Evolutionary conservation across 148 eudicot species (phyloP), one percentile per base, ranked within the genome.

Genomic region (Cornus suecica): DNA sequence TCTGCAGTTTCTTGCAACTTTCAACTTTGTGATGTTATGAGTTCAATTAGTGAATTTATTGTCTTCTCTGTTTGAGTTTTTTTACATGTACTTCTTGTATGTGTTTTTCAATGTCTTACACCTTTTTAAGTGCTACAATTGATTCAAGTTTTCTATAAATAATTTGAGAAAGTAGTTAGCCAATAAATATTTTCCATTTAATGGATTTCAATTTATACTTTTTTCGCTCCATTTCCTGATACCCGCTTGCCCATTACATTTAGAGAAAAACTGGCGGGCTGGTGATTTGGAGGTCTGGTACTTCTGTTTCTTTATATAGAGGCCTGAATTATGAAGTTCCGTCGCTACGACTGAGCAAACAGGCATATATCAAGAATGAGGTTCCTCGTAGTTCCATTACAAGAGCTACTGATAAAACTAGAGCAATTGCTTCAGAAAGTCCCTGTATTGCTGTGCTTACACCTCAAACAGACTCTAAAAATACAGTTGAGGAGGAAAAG

Each of bases 261-360:
- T 84, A 95, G 99, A 92, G 94, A 79, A 95, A 88, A 90, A 95
- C 99, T 22, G 94, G 93, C 37, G 99, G 99, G 65, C 72, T 95
- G 81, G 97, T 95, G 60, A 91, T 95, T 77, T 95, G 97, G 97
- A 95, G 99, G 86, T 95, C 99, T 68, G 99, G 99, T 51, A 92
- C 97, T 41, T 91, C 97, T 32, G 81, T 92, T 70, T 84, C 89
- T 63, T 75, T 92, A 66, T 95, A 92, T 74, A 90, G 99, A 69
- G 99, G 99, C 45, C 90, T 89, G 68, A 85, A 88, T 77, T 92
- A 89, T 82, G 86, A 88, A 32, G 85, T 73, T 77, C 91, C 90
- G 52, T 84, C 84, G 77, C 76, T 48, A 61, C 72, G 72, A 81
- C 66, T 48, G 26, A 80, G 74, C 79, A 87, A 86, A 79, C 77